Percentiles rank a stretch among this genome's conserved stretches.
Evolutionary conservation across 1,284 basidiomycete genomes (phyloP).

Genomic region (Trichosporon faecale): DNA sequence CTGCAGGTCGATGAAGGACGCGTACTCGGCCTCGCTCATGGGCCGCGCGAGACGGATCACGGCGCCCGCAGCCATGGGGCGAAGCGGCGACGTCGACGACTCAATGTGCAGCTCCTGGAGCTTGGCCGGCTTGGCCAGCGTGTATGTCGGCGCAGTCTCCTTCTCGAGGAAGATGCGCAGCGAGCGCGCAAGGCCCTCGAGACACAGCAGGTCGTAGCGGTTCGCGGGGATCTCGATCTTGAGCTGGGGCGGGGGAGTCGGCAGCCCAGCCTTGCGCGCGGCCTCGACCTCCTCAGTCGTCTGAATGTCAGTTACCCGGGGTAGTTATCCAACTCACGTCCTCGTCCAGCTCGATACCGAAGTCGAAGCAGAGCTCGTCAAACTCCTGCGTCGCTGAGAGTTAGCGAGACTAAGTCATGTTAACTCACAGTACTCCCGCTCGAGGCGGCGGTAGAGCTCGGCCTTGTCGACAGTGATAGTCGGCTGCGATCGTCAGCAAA

Average conservation of each 20-base stretch:
- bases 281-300: conserved; percentile 85
- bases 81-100: conserved; percentile 72
- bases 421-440: conserved; percentile 72
- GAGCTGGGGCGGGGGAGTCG: conserved; percentile 81
- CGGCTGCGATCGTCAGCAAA: conserved; percentile 57
- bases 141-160: conserved; percentile 68
- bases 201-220: conserved; percentile 94
- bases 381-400: conserved; percentile 81
- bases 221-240: conserved; percentile 99
- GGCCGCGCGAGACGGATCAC: conserved; percentile 78
- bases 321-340: conserved; percentile 65
- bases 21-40: conserved; percentile 85
- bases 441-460: conserved; percentile 85
- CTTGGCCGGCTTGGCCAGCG: conserved; percentile 63
- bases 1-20: conserved; percentile 96
- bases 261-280: conserved; percentile 73
- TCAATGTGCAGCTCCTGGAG: conserved; percentile 67
- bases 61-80: conserved; percentile 88
- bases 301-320: conserved; percentile 51
- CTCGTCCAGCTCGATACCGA: conserved; percentile 95
- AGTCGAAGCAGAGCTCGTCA: conserved; percentile 94
- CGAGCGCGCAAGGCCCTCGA: conserved; percentile 90
- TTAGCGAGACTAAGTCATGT: neutral
- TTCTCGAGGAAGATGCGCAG: conserved; percentile 81
- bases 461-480: conserved; percentile 94